A percentile compares a stretch with the other conserved stretches of the same genome.
Evolutionary conservation across 371 early-diverging fungal genomes (phyloP).

Genomic region (Umbelopsis sp.): DNA sequence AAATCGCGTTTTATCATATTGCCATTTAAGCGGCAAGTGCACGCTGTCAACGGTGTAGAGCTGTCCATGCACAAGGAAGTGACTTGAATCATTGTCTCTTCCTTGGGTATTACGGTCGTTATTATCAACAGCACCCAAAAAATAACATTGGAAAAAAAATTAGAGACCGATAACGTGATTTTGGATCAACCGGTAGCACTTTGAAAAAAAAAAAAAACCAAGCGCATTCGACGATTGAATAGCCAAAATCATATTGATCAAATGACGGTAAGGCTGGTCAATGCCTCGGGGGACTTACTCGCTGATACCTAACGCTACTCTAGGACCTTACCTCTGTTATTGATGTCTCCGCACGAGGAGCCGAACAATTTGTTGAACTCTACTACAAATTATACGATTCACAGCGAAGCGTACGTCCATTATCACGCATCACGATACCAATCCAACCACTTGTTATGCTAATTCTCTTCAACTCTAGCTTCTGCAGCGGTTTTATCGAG

Average conservation of each 20-base stretch:
- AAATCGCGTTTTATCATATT: neutral
- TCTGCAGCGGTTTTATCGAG: slow-evolving; percentile 66
- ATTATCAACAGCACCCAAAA: no score
- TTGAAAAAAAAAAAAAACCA: no score
- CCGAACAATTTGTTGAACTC: slow-evolving; percentile 67
- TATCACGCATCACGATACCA: neutral
- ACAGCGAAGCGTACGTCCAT: slow-evolving; percentile 58
- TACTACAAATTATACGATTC: slow-evolving; percentile 68
- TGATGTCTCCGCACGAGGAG: slow-evolving; percentile 40
- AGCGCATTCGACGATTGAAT: no score
- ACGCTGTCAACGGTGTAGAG: no score
- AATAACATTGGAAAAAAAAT: no score
- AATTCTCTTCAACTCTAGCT: neutral
- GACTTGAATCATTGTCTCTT: no score
- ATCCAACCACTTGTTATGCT: neutral
- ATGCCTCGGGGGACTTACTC: neutral
- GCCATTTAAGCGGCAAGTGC: neutral
- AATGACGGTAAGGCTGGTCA: neutral
- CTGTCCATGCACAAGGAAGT: no score
- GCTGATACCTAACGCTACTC: neutral
- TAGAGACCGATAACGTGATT: no score
- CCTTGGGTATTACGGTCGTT: no score
- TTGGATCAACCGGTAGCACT: no score
- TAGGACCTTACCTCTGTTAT: slow-evolving; percentile 31
- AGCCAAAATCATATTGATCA: neutral